Percentiles rank a stretch among this genome's conserved stretches.
Evolutionary conservation across 257 asterid genomes (phyloP).

Genomic region (Orobanche coerulescens): DNA sequence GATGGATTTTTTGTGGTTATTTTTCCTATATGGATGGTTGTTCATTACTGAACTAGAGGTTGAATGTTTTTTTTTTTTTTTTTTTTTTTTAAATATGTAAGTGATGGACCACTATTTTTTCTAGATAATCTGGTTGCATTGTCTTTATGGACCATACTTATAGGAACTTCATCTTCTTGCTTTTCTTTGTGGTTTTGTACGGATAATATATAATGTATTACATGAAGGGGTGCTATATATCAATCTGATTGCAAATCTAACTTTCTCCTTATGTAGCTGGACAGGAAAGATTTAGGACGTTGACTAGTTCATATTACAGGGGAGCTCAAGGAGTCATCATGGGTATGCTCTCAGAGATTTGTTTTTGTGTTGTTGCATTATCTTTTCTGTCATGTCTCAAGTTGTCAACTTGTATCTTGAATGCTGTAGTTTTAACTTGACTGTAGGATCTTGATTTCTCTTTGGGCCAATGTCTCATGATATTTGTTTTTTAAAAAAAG

Average conservation of each 20-base stretch:
- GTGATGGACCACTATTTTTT: not conserved
- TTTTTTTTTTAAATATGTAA: not conserved
- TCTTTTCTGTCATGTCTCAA: not conserved
- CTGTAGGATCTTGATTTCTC: too few relatives aligned
- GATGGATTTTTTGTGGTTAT: not conserved
- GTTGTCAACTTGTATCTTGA: not conserved
- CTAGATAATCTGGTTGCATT: not conserved
- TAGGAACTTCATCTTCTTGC: not conserved
- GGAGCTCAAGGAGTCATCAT: constrained; percentile 67
- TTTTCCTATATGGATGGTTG: not conserved
- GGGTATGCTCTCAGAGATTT: constrained; percentile 35
- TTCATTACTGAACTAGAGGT: not conserved
- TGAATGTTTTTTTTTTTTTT: constrained; percentile 1
- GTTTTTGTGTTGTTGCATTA: not conserved
- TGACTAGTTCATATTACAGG: constrained; percentile 62
- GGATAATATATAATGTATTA: not conserved
- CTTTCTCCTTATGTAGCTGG: constrained; percentile 43
- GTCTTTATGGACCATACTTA: not conserved
- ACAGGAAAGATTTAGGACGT: constrained; percentile 64
- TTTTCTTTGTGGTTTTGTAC: not conserved
- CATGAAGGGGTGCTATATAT: not conserved
- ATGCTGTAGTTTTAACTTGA: not conserved
- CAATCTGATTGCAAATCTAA: constrained; percentile 4
- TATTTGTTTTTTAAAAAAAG: too few relatives aligned
- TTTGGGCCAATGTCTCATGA: too few relatives aligned